A percentile compares a stretch with the other conserved stretches of the same genome.
These are phyloP conservation scores for Cordyceps pruinosa DNA, from an alignment of 2,329 filamentous ascomycete genomes.

Conservation along the genomic window DNA sequence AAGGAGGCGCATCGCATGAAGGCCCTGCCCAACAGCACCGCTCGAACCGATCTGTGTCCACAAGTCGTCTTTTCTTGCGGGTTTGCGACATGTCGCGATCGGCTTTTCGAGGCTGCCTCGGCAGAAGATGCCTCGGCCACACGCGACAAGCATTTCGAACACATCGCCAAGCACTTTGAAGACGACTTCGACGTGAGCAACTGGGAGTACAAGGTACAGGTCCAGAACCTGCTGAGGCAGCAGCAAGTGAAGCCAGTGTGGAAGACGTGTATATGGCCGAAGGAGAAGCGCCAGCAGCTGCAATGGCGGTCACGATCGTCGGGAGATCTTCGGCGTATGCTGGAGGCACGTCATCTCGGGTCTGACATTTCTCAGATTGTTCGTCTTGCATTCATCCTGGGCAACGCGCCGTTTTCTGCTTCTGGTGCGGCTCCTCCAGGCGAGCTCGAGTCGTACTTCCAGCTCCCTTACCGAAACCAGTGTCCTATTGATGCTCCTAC, in stretches of 20 bases:
- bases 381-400: conserved; percentile 37
- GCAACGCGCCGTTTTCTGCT: conserved; percentile 33
- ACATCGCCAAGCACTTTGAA: conserved; percentile 41
- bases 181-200: conserved; percentile 34
- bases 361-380: conserved; percentile 35
- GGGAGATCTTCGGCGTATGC: conserved; percentile 37
- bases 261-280: conserved; percentile 41
- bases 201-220: conserved; percentile 37
- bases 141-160: conserved; percentile 40
- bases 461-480: conserved; percentile 30
- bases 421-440: conserved; percentile 30
- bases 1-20: conserved; percentile 37
- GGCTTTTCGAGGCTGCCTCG: conserved; percentile 33
- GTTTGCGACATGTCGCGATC: conserved; percentile 36
- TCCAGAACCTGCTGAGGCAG: conserved; percentile 39
- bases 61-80: conserved; percentile 40
- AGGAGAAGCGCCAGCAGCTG: conserved; percentile 34
- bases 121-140: conserved; percentile 30
- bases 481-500: conserved; percentile 28
- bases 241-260: conserved; percentile 36
- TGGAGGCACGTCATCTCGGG: conserved; percentile 37
- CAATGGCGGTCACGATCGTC: conserved; percentile 36
- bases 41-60: conserved; percentile 34
- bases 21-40: conserved; percentile 33
- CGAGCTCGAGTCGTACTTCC: conserved; percentile 33